Base-by-base conservation (phyloP, 2,329 filamentous ascomycete genomes). In the Venturia aucupariae region DNA sequence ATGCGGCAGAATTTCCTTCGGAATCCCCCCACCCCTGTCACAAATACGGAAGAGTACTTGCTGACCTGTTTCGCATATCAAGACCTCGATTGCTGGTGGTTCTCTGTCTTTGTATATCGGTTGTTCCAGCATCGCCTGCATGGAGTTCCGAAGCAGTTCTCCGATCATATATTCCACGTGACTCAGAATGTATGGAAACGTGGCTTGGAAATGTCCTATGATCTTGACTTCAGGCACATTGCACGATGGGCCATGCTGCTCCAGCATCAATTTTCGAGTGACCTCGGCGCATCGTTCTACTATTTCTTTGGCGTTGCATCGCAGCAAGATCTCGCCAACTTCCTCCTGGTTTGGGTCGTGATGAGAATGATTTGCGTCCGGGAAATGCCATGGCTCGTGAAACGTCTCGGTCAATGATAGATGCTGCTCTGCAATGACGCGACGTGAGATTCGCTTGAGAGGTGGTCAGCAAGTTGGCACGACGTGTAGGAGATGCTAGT, bases 81-180 rank as follows among this genome's bases (percentile, higher is more conserved):
- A 88, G 27, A 99, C 90, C 71, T 97, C 90, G 69, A 99, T 94
- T 1, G 93, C 91, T 0, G 90, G 90, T 1, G 90, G 88, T 19
- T 75, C 74, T n/a, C 69, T 66, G 19, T 71, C 67, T 27, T 77
- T 71, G 42, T 76, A 73, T 64, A 79, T 79, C 62, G 81, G 78
- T 68, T 85, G 84, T 72, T 97, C 93, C 66, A 96, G 88, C 44
- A 94, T 87, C 24, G 92, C 92, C 76, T 97, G 92, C 19, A 99
- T 90, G 0, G 91, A 95, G 77, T 99, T 99, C 44, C 94, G 88
- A 30, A 99, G 81, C 27, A 99, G 86, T 78, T 99, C 94, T 62
- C 94, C 92, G 65, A 99, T 85, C 70, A 99, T 97, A 76, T 99
- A 99, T 77, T 99, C 93, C 62, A 99, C 84, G 74, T 97, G 94